phyloP scores from a whole-genome alignment of 192 early-diverging fungal genomes.

The Backusella australiensis region DNA sequence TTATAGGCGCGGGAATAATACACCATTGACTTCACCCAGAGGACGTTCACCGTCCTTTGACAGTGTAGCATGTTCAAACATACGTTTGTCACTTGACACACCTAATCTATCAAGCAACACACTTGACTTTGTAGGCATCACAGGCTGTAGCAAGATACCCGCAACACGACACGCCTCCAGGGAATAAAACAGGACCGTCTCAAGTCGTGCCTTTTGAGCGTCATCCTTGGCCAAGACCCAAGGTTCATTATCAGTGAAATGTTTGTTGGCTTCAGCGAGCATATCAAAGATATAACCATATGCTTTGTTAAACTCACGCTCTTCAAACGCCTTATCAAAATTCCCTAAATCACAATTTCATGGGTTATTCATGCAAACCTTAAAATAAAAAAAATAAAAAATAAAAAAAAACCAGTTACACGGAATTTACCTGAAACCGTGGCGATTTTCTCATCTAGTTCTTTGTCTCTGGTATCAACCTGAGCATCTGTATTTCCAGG shows the following conservation, averaged over 20 bases:
- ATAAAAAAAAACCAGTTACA: not conserved
- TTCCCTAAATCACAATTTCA: constrained; percentile 11
- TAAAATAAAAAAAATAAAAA: too few relatives aligned
- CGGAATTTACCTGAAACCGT: constrained; percentile 28
- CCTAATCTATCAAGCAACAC: constrained; percentile 66
- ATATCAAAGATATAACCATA: constrained; percentile 63
- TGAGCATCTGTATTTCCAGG: constrained; percentile 31
- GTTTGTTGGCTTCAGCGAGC: constrained; percentile 69
- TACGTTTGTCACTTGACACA: constrained; percentile 53
- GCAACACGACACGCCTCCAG: constrained; percentile 75
- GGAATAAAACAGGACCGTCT: constrained; percentile 68
- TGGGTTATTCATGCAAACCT: not conserved
- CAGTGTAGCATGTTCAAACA: constrained; percentile 48
- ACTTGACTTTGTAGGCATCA: constrained; percentile 79
- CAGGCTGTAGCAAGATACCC: constrained; percentile 74
- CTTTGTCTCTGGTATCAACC: constrained; percentile 27
- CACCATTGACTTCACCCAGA: not conserved
- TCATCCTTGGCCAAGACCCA: constrained; percentile 72
- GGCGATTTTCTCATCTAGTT: constrained; percentile 32
- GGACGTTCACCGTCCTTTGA: not conserved
- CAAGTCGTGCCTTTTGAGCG: constrained; percentile 45
- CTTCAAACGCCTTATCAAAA: constrained; percentile 46
- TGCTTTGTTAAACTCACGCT: constrained; percentile 60
- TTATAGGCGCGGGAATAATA: constrained; percentile 1
- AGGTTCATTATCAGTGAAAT: constrained; percentile 70